Evolutionary conservation across 169 alveolate genomes (phyloP).

Genomic region (Besnoitia besnoiti): DNA sequence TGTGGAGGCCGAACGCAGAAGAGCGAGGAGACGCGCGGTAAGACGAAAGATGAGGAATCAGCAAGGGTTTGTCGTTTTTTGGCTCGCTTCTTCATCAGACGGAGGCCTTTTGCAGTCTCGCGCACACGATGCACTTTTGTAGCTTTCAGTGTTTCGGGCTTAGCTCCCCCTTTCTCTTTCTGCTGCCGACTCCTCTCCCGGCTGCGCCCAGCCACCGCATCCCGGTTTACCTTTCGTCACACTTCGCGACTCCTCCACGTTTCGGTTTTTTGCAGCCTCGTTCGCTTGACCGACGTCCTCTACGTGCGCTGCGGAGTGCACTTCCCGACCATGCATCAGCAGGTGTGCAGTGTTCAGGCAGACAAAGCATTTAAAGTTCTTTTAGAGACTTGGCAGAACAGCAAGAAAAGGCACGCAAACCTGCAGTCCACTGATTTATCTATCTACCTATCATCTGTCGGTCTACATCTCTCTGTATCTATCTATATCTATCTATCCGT

Average conservation of each 20-base stretch:
- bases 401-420: no score
- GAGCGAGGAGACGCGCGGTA: not conserved
- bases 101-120: no score
- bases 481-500: not conserved
- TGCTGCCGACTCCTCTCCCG: not conserved
- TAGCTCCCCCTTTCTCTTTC: not conserved
- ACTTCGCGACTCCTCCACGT: no score
- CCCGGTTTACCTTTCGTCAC: no score
- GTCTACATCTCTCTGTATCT: not conserved
- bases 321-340: not conserved
- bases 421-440: no score
- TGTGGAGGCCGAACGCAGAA: not conserved
- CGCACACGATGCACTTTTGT: not conserved
- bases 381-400: no score
- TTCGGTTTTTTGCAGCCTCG: not conserved
- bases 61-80: no score
- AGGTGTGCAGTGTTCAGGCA: not conserved
- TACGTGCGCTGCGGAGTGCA: slow-evolving; percentile 16
- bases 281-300: not conserved
- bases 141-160: not conserved
- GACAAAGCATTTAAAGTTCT: no score
- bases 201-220: no score
- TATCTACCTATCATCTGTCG: not conserved
- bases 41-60: no score
- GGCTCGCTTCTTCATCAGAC: no score